phyloP scores from a whole-genome alignment of 2,329 filamentous ascomycete genomes.

The Emergomyces orientalis region DNA sequence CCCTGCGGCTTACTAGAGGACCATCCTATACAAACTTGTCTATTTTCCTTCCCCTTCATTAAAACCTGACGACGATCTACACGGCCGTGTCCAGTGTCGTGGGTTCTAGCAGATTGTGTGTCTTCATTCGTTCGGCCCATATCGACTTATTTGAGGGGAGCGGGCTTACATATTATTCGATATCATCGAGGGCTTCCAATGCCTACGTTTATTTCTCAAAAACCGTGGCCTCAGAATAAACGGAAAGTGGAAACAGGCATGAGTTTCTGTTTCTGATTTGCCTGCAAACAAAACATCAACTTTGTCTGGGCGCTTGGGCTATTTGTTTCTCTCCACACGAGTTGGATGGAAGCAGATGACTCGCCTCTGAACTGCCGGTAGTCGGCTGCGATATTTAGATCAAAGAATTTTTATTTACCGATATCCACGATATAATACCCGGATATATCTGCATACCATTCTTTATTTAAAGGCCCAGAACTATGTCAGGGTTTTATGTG shows the following conservation, averaged over 20 bases:
- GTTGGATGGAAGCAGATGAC: background rate
- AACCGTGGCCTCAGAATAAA: background rate
- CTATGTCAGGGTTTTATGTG: slow-evolving; percentile 18
- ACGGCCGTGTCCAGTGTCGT: background rate
- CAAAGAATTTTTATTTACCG: background rate
- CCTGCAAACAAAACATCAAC: background rate
- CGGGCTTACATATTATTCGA: background rate
- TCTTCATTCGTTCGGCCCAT: background rate
- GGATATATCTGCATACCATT: background rate
- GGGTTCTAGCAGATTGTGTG: background rate
- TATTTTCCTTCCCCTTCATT: background rate
- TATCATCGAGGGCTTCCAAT: background rate
- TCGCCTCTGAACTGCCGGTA: background rate
- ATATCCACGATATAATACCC: background rate
- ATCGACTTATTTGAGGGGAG: background rate
- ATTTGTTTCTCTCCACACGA: background rate
- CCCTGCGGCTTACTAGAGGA: background rate
- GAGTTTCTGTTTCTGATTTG: background rate
- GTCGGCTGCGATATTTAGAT: background rate
- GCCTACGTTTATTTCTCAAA: background rate
- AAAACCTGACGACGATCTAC: background rate
- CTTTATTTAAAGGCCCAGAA: background rate
- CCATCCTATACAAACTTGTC: background rate
- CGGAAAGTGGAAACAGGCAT: background rate
- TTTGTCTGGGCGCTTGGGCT: background rate